Evolutionary conservation across 2,329 filamentous ascomycete species (phyloP), one percentile per base, ranked within the genome.

Genomic region (Talaromyces sp.): DNA sequence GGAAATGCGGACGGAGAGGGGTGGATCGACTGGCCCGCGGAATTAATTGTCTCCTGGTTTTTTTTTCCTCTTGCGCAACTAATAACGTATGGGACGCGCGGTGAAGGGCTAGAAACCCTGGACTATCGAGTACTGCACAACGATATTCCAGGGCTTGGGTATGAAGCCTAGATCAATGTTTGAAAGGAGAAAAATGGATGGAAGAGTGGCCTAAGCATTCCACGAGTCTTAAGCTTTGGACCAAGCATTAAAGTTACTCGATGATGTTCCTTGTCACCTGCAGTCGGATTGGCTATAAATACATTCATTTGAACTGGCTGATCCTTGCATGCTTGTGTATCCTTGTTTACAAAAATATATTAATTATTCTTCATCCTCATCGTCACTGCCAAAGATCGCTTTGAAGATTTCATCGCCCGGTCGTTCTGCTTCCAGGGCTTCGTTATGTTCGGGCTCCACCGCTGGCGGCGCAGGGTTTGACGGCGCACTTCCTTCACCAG

Each of bases 351-450:
- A 24, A 41, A n/a, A 27, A 41, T 24, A 41, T 33, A 27, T 27
- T 45, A 22, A 14, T 44, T 65, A 65, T 13, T 76, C 74, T 27
- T 83, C 76, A 51, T 90, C 87, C 62, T 90, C 88, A 59, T 88
- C 87, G 65, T 89, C 89, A 69, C 91, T 90, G 5, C 92, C 93
- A 81, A 97, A 97, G 27, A 97, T 91, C n/a, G 91, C 90, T 62
- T 85, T 90, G 64, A 97, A 91, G 0, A 97, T 86, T 39, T 89
- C 89, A 44, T 92, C 90, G 14, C 88, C 86, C 1, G 91, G 89
- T 49, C 85, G 82, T 64, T 86, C 80, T 0, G 82, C 86, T 66
- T 95, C 89, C 9, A 96, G 67, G 3, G 88, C 89, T 52, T 91
- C 87, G 63, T 96, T 96, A 60, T 79, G 83, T 57, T 90, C 88